These are phyloP conservation scores for Cryoendolithus antarcticus DNA, from an alignment of 2,329 filamentous ascomycete genomes.

Conservation along the genomic window DNA sequence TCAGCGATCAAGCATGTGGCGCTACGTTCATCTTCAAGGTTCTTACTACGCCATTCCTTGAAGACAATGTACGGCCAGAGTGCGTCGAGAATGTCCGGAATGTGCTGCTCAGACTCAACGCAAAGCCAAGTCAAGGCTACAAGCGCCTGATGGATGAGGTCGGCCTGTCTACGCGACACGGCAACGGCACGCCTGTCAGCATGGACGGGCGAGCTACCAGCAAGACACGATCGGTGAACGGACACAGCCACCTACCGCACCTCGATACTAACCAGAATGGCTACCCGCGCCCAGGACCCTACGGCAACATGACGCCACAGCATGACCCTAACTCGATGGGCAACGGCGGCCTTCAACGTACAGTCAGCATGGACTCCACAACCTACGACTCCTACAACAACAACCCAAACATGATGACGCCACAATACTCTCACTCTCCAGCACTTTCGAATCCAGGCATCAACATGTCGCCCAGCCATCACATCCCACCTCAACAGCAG, in stretches of 20 bases:
- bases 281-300: conserved; percentile 23
- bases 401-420: conserved; percentile 20
- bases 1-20: conserved; percentile 82
- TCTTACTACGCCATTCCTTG: conserved; percentile 91
- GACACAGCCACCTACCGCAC: conserved; percentile 17
- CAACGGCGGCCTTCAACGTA: conserved; percentile 29
- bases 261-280: conserved; percentile 20
- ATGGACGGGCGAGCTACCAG: conserved; percentile 24
- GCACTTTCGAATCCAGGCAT: conserved; percentile 23
- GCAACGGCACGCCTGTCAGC: conserved; percentile 23
- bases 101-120: conserved; percentile 80
- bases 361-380: conserved; percentile 37
- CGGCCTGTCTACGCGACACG: conserved; percentile 55
- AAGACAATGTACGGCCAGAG: conserved; percentile 75
- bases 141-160: conserved; percentile 99
- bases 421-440: conserved; percentile 25
- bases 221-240: conserved; percentile 21
- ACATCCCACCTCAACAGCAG: conserved; percentile 41
- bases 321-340: conserved; percentile 24
- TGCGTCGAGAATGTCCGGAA: conserved; percentile 87
- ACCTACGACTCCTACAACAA: conserved; percentile 35
- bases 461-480: conserved; percentile 8
- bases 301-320: conserved; percentile 21
- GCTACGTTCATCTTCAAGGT: conserved; percentile 98
- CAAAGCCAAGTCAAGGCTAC: conserved; percentile 87